phyloP scores from a whole-genome alignment of 495 filamentous ascomycete species.

The Amniculicola lignicola region DNA sequence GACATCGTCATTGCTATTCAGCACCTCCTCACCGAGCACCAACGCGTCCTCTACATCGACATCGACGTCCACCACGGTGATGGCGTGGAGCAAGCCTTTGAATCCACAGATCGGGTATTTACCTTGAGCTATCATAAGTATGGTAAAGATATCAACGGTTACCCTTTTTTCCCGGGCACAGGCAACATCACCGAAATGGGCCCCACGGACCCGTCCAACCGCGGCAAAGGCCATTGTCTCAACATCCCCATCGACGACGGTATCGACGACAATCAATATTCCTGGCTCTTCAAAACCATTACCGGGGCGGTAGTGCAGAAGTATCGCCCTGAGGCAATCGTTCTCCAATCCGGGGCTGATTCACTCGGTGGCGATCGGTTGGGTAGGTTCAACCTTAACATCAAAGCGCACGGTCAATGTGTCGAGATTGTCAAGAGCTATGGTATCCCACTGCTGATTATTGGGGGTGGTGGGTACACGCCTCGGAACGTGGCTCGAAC shows the following conservation, averaged over 20 bases:
- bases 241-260: conserved; percentile 71
- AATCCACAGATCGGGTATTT: conserved; percentile 92
- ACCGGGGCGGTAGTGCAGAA: conserved; percentile 69
- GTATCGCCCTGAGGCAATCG: conserved; percentile 83
- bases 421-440: conserved; percentile 80
- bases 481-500: conserved; percentile 92
- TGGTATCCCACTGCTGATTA: conserved; percentile 74
- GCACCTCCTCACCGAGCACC: conserved; percentile 79
- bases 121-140: conserved; percentile 98
- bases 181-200: conserved; percentile 59
- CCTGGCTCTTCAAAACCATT: conserved; percentile 75
- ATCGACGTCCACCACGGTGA: conserved; percentile 98
- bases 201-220: conserved; percentile 57
- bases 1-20: conserved; percentile 96
- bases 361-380: conserved; percentile 89
- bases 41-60: conserved; percentile 94
- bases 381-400: conserved; percentile 94
- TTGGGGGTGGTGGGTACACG: conserved; percentile 97
- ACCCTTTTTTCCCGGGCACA: conserved; percentile 69
- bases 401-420: conserved; percentile 87
- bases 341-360: conserved; percentile 94
- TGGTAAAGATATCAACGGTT: conserved; percentile 55
- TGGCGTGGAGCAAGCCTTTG: conserved; percentile 95
- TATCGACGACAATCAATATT: conserved; percentile 91
- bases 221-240: conserved; percentile 61